Evolutionary conservation across 2,329 filamentous ascomycete species (phyloP), one percentile per base, ranked within the genome.

Genomic region (Chaetomiaceae sp.): DNA sequence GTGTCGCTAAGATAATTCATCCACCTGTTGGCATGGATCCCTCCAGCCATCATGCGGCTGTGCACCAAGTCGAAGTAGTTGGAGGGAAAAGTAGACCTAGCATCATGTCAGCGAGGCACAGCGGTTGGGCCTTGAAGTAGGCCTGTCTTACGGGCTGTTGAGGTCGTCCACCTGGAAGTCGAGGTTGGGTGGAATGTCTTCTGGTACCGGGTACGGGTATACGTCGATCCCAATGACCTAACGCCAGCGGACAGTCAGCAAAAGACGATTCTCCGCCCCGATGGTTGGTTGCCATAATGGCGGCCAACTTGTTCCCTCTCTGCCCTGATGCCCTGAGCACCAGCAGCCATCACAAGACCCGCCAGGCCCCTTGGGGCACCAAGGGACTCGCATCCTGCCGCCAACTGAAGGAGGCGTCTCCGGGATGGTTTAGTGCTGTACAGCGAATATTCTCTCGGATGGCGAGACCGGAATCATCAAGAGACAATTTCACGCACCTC

Each of bases 11-110:
- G 69, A 68, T 95, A 96, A 29, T 77, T 76, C 51, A 73, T 70
- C 91, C 91, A 96, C 67, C 89, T 79, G 57, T 76, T 72, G 53
- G 75, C 73, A 63, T 91, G 78, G 62, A 95, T 87, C 0, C 89
- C 90, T 20, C 82, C 82, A 59, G 80, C 75, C 67, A 89, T 74
- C 69, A 87, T 78, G 60, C 84, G 82, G 61, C 89, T 95, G 64
- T 96, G 87, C 46, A 95, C 83, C 48, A 96, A 73, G 62, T 96
- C 88, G 72, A 95, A 96, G 51, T 85, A 75, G 65, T 84, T 85
- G 47, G 80, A 72, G 38, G 78, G 72, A 63, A 90, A 91, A 0
- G 83, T 86, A 64, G 87, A 86, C 30, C 78, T 81, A 56, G 10
- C 25, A 23, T 10, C 13, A 32, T 38, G 55, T 61, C 51, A 63